Percentiles rank a stretch among this genome's conserved stretches.
These are phyloP conservation scores for Morella rubra DNA, from an alignment of 306 rosid genomes.

Conservation along the genomic window DNA sequence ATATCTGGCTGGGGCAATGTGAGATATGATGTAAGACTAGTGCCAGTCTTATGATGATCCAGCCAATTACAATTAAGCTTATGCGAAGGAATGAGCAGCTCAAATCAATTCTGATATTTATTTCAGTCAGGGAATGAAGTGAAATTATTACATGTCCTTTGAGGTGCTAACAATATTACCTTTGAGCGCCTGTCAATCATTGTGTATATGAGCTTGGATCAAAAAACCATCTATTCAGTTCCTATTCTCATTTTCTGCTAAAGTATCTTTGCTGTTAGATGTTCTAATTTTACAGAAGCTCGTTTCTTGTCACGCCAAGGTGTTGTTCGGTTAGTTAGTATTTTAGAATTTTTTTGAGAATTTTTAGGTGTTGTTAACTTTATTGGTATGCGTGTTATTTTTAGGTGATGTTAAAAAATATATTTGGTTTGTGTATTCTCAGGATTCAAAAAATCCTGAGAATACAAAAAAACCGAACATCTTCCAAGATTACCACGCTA, in stretches of 20 bases:
- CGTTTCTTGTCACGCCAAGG: neutral
- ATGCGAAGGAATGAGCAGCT: neutral
- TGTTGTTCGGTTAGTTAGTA: too few species aligned
- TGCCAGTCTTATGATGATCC: neutral
- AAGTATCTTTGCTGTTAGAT: neutral
- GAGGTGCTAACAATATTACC: neutral
- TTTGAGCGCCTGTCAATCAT: neutral
- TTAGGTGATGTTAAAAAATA: too few species aligned
- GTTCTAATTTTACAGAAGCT: neutral
- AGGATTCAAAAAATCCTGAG: too few species aligned
- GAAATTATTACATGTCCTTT: neutral
- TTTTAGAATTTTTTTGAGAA: too few species aligned
- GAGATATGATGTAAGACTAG: neutral
- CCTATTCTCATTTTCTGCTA: too few species aligned
- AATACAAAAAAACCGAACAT: too few species aligned
- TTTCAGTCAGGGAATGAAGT: slow-evolving; percentile 10
- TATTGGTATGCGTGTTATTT: too few species aligned
- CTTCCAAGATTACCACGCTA: neutral
- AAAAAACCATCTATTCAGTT: too few species aligned
- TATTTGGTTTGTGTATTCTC: too few species aligned
- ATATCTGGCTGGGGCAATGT: neutral
- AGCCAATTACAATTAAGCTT: neutral
- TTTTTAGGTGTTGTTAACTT: too few species aligned
- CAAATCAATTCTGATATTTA: neutral
- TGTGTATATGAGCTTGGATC: neutral